phyloP scores from a whole-genome alignment of 306 rosid genomes.

The Fragaria nilgerrensis region DNA sequence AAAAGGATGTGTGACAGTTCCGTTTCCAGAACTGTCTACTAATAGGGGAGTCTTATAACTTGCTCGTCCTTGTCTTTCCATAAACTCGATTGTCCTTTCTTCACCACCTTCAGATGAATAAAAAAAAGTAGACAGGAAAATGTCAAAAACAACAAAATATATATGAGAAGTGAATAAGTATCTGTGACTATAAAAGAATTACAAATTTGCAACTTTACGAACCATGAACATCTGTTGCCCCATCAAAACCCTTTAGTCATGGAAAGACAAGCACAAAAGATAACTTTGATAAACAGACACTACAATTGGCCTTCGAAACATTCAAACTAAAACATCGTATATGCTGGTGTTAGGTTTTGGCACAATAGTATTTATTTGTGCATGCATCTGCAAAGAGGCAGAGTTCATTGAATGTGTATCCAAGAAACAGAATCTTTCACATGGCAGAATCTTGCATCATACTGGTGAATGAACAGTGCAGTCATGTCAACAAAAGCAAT shows the following conservation, averaged over 20 bases:
- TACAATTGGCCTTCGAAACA: neutral
- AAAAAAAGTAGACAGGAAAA: neutral
- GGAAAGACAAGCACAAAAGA: neutral
- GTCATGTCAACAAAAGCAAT: neutral
- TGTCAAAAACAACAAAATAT: neutral
- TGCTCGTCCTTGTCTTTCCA: constrained; percentile 85
- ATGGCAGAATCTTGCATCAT: constrained; percentile 4
- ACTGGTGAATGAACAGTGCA: neutral
- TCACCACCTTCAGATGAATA: constrained; percentile 67
- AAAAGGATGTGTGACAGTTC: constrained; percentile 77
- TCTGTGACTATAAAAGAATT: neutral
- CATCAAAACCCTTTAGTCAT: neutral
- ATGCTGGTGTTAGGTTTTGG: neutral
- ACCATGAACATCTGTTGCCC: neutral
- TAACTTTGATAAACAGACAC: neutral
- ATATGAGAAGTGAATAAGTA: neutral
- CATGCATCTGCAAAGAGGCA: neutral
- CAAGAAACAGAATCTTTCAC: neutral
- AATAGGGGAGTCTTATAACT: constrained; percentile 66
- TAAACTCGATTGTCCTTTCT: constrained; percentile 81
- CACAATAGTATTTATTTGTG: neutral
- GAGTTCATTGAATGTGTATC: neutral
- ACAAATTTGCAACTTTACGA: neutral
- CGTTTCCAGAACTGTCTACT: constrained; percentile 51
- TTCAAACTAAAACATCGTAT: neutral